These are phyloP conservation scores for Neofusicoccum umdonicola DNA, from an alignment of 2,329 filamentous ascomycete species.

Conservation along the genomic window DNA sequence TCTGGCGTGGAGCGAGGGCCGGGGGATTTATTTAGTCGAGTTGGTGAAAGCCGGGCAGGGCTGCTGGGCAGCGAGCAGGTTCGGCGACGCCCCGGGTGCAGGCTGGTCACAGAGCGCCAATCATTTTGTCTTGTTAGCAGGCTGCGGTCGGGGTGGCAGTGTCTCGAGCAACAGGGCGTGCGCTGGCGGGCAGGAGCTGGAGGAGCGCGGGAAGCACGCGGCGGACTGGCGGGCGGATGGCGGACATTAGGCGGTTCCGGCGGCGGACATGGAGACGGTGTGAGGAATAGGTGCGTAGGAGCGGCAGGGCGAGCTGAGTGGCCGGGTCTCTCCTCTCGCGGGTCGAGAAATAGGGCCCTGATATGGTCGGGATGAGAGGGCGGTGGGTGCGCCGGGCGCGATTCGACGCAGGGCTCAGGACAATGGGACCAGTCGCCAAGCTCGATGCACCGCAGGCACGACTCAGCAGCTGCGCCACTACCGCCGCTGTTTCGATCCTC, in stretches of 20 bases:
- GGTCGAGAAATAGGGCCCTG: not conserved
- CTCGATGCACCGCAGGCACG: not conserved
- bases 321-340: constrained; percentile 6
- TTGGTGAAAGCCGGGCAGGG: not conserved
- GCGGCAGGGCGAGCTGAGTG: not conserved
- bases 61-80: not conserved
- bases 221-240: not conserved
- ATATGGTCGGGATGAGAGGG: constrained; percentile 3
- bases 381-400: constrained; percentile 12
- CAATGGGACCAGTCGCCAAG: not conserved
- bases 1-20: not conserved
- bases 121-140: not conserved
- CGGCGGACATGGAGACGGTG: not conserved
- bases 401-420: constrained; percentile 3
- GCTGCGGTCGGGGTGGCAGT: not conserved
- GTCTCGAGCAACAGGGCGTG: not conserved
- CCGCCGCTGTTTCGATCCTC: not conserved
- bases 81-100: not conserved
- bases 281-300: not conserved
- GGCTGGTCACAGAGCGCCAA: not conserved
- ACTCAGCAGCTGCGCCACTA: not conserved
- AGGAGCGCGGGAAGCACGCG: not conserved
- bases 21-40: not conserved
- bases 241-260: constrained; percentile 5
- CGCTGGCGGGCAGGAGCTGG: not conserved